A percentile compares a stretch with the other conserved stretches of the same genome.
Evolutionary conservation across 257 asterid genomes (phyloP).

Genomic region (Nicotiana undulata): DNA sequence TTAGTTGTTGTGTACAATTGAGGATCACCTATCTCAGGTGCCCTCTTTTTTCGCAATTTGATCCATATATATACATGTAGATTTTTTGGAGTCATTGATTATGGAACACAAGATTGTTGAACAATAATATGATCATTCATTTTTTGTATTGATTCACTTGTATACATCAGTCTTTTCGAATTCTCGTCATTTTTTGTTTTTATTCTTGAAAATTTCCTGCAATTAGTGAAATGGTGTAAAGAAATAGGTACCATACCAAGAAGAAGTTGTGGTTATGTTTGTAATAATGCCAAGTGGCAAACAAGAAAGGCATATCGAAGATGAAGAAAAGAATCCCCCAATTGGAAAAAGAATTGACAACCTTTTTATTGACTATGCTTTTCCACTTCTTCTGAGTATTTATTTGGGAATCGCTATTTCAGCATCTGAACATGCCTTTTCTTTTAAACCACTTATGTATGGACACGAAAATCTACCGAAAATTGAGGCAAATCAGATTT

Average conservation of each 20-base stretch:
- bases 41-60: conserved; percentile 11
- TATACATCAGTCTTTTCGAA: not conserved
- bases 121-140: not conserved
- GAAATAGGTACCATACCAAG: not conserved
- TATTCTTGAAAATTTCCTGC: not conserved
- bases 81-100: not conserved
- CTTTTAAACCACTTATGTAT: no score
- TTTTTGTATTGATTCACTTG: not conserved
- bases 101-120: conserved; percentile 4
- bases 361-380: no score
- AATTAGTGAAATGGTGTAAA: not conserved
- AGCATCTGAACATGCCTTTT: no score
- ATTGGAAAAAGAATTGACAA: no score
- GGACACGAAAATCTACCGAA: no score
- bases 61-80: conserved; percentile 3
- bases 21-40: conserved; percentile 38
- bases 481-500: no score
- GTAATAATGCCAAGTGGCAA: not conserved
- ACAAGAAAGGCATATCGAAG: not conserved
- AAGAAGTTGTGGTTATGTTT: not conserved
- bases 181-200: not conserved
- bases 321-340: not conserved
- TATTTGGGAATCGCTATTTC: no score
- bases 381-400: no score
- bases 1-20: conserved; percentile 28